Evolutionary conservation across 2,329 filamentous ascomycete genomes (phyloP), one percentile per base, ranked within the genome.

Genomic region (Mycosphaerelloides madeirae): DNA sequence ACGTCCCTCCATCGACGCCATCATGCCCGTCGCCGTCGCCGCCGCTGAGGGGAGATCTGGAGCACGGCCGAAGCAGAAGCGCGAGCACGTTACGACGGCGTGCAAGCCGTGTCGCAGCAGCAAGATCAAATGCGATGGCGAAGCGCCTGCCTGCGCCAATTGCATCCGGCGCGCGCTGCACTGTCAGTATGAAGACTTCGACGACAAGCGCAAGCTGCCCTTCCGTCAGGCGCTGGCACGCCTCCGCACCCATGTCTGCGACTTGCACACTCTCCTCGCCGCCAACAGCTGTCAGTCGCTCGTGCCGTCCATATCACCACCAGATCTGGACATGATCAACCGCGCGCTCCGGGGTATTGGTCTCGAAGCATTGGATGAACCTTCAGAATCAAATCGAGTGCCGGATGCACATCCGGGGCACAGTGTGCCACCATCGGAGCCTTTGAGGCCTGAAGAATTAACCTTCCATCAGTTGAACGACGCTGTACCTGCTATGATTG

Each of bases 311-410:
- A 29, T 25, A 19, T 44, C 18, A 12, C 31, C 3, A n/a, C 41
- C 35, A 29, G 15, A n/a, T 19, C 11, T 38, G 18, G 25, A 25
- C 18, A 37, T 22, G 34, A 41, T 12, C 8, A 31, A 25, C 34
- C 43, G 16, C 67, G 70, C 38, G 66, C 66, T 5, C 66, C 14
- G 9, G 19, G 34, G 18, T 3, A 20, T 7, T 22, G 18, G 9
- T 22, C 16, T 37, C 11, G 6, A 65, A 7, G 66, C 65, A 19
- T 66, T 66, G 3, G 68, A 66, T 44, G 64, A 65, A 1, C 47
- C 66, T 1, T 54, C 48, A 25, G 18, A n/a, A n/a, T n/a, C n/a
- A n/a, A n/a, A 12, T 22, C 34, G 11, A 20, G 18, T 18, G 19
- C 34, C 34, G 8, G 11, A 14, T 8, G 13, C 6, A n/a, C 34